Conservation (phyloP, 2,329 filamentous ascomycete species). For the Botrytis fragariae region DNA sequence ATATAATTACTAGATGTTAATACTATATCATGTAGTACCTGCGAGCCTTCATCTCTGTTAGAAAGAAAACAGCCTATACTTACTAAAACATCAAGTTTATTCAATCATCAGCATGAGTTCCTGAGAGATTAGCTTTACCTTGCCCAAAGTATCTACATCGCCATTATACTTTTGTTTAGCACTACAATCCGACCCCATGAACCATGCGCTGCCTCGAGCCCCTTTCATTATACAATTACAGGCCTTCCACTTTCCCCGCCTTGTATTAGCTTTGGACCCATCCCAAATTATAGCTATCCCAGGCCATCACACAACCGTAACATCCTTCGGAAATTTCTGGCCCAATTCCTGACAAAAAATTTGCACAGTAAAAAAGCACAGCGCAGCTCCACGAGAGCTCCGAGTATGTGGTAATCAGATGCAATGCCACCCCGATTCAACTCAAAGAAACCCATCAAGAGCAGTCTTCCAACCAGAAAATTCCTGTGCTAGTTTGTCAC, state of each 20-base stretch:
- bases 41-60: not conserved
- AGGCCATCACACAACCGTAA: not conserved
- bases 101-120: not conserved
- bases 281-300: not conserved
- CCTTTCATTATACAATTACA: not conserved
- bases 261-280: too few relatives aligned
- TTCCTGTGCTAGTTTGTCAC: slow-evolving; percentile 18
- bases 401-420: not conserved
- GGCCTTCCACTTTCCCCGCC: not conserved
- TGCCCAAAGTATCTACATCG: too few relatives aligned
- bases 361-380: not conserved
- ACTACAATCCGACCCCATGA: too few relatives aligned
- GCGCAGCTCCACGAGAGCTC: not conserved
- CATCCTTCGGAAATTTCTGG: not conserved
- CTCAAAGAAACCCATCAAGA: not conserved
- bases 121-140: not conserved
- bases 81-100: not conserved
- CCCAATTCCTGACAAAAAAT: not conserved
- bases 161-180: not conserved
- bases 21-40: not conserved
- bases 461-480: not conserved
- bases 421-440: not conserved
- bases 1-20: too few relatives aligned
- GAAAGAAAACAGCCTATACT: not conserved
- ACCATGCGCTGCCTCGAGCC: not conserved